Evolutionary conservation across 768 basidiomycete genomes (phyloP).

Genomic region (Clathrus columnatus): DNA sequence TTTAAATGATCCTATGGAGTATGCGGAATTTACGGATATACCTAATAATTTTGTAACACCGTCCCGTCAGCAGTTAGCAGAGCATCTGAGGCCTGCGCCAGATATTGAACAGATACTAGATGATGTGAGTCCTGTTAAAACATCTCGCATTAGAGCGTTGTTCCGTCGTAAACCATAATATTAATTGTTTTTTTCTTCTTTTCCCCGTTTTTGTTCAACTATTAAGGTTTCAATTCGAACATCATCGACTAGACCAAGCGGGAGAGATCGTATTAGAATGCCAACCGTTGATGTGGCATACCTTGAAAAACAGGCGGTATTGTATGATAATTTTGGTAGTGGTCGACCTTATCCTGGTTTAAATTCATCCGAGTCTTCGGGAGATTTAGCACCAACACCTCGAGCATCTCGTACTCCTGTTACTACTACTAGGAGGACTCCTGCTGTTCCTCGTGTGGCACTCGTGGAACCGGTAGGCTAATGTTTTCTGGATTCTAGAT

Average conservation of each 20-base stretch:
- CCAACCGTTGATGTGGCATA: background rate
- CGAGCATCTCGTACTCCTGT: background rate
- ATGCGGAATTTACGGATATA: background rate
- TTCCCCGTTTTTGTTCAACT: background rate
- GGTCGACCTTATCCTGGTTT: background rate
- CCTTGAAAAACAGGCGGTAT: constrained; percentile 7
- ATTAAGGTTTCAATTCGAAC: constrained; percentile 8
- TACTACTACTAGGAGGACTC: background rate
- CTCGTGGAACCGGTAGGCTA: background rate
- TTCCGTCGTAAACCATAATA: background rate
- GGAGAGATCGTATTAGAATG: background rate
- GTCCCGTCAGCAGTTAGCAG: background rate
- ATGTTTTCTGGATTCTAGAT: background rate
- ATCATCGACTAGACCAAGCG: constrained; percentile 3
- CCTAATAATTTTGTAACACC: background rate
- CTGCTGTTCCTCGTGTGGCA: background rate
- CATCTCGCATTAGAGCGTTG: background rate
- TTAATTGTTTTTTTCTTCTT: constrained; percentile 1
- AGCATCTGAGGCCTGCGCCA: background rate
- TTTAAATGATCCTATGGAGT: constrained; percentile 4
- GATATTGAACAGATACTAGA: constrained; percentile 1
- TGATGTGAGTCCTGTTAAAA: constrained; percentile 5
- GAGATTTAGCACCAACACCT: background rate
- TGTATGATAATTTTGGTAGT: constrained; percentile 7
- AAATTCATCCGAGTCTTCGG: background rate